Percentiles rank a stretch among this genome's conserved stretches.
phyloP scores from a whole-genome alignment of 2,329 filamentous ascomycete species.

The Teratosphaeria pseudoeucalypti region DNA sequence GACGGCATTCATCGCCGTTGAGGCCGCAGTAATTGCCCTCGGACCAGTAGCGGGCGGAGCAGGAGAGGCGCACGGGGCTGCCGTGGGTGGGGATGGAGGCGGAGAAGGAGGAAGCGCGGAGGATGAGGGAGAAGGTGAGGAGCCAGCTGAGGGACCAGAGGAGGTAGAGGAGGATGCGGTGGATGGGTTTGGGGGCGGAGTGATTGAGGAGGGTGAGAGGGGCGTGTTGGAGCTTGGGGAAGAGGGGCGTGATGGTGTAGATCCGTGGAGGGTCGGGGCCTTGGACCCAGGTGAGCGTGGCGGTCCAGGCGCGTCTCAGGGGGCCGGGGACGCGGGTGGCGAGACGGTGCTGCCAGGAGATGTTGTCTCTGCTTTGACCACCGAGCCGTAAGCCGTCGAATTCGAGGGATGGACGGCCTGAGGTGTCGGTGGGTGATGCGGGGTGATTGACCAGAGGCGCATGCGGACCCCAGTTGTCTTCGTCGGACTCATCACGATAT shows the following conservation, averaged over 20 bases:
- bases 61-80: constrained; percentile 53
- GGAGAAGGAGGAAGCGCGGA: constrained; percentile 50
- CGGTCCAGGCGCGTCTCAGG: constrained; percentile 24
- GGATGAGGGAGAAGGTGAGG: constrained; percentile 56
- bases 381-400: constrained; percentile 16
- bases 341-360: constrained; percentile 16
- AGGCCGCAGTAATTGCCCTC: constrained; percentile 63
- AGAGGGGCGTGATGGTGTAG: constrained; percentile 42
- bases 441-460: constrained; percentile 12
- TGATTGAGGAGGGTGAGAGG: constrained; percentile 55
- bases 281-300: constrained; percentile 35
- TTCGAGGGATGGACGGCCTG: constrained; percentile 12
- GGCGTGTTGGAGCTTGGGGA: constrained; percentile 56
- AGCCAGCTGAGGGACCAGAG: constrained; percentile 58
- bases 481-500: constrained; percentile 23
- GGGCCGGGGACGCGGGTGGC: constrained; percentile 16
- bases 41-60: constrained; percentile 59
- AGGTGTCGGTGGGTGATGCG: constrained; percentile 1
- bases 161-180: constrained; percentile 49
- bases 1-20: constrained; percentile 63
- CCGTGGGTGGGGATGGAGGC: constrained; percentile 59
- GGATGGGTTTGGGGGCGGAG: constrained; percentile 48
- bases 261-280: constrained; percentile 39
- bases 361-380: constrained; percentile 1
- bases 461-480: constrained; percentile 17